These are phyloP conservation scores for Xylaria grammica DNA, from an alignment of 495 filamentous ascomycete genomes.

Conservation along the genomic window DNA sequence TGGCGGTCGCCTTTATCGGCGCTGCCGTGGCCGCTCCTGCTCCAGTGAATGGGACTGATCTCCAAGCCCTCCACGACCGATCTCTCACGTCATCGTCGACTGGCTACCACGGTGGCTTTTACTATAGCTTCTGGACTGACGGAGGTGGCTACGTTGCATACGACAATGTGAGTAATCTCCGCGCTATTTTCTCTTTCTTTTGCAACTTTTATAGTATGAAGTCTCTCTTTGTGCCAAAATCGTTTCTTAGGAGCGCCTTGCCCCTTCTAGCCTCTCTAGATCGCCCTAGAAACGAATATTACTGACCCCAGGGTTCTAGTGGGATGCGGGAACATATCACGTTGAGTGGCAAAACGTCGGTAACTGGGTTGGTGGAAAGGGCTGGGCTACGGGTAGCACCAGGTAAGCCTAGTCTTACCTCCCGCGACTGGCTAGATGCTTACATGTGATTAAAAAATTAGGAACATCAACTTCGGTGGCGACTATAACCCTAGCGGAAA, in stretches of 20 bases:
- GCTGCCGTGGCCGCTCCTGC: constrained; percentile 47
- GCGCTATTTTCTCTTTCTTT: no score
- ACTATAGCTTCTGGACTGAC: constrained; percentile 69
- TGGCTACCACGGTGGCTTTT: constrained; percentile 63
- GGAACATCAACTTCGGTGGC: neutral
- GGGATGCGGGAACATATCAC: constrained; percentile 58
- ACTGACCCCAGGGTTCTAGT: no score
- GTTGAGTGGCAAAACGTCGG: constrained; percentile 59
- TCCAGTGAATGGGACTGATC: constrained; percentile 29
- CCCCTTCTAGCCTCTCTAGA: no score
- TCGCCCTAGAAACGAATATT: no score
- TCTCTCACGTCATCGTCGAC: constrained; percentile 46
- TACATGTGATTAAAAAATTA: neutral
- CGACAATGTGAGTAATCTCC: no score
- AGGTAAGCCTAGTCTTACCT: constrained; percentile 37
- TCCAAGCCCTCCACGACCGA: constrained; percentile 28
- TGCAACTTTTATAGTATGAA: no score
- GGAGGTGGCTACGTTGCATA: constrained; percentile 58
- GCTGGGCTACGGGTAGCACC: constrained; percentile 60
- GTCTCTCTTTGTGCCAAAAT: no score
- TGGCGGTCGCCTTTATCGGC: constrained; percentile 38
- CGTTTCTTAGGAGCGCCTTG: no score
- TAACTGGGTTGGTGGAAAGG: constrained; percentile 69
- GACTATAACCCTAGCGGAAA: neutral
- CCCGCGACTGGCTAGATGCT: neutral